phyloP scores from a whole-genome alignment of 345 rosid species.

The Lepidium sativum region DNA sequence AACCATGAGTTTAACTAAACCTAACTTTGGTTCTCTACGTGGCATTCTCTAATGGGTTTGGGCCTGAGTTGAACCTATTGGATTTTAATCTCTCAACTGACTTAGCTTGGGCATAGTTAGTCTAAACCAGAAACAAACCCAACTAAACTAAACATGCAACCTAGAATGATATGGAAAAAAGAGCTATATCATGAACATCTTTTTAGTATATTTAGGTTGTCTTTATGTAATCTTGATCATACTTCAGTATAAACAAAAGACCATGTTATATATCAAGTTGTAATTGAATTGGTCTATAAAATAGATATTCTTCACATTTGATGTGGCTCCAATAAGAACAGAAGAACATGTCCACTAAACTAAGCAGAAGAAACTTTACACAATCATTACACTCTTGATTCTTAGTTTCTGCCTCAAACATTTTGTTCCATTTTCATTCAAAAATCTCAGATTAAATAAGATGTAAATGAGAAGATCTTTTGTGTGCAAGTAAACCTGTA shows the following conservation, averaged over 20 bases:
- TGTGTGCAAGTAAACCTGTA: constrained; percentile 2
- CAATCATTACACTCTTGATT: neutral
- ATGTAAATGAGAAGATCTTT: neutral
- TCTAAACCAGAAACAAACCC: no score
- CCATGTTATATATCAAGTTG: neutral
- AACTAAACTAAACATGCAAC: no score
- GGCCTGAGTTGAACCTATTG: no score
- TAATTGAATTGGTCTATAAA: no score
- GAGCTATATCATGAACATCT: no score
- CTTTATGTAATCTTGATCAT: neutral
- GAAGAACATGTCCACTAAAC: neutral
- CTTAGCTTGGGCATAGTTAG: no score
- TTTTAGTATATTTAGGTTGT: neutral
- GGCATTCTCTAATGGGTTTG: no score
- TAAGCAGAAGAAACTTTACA: neutral
- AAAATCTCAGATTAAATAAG: neutral
- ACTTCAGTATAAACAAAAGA: neutral
- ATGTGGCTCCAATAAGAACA: neutral
- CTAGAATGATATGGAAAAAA: no score
- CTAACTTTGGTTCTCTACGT: no score
- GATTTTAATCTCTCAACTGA: no score
- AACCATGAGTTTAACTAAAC: no score
- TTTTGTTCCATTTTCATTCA: neutral
- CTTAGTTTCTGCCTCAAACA: neutral
- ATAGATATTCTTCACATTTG: neutral